phyloP scores from a whole-genome alignment of 768 basidiomycete genomes.

The Russula compacta region DNA sequence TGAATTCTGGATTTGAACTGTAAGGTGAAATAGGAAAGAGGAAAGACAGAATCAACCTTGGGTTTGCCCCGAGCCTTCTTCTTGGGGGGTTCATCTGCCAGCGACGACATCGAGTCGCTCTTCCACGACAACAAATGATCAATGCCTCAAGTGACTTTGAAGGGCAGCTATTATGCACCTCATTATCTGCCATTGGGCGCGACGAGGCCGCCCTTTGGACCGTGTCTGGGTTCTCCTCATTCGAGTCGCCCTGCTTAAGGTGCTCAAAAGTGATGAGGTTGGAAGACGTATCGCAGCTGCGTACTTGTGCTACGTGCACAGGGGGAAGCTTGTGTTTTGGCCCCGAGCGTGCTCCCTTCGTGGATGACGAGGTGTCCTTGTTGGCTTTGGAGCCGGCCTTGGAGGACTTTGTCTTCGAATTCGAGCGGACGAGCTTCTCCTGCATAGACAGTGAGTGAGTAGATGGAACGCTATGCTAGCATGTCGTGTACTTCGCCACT shows the following conservation, averaged over 20 bases:
- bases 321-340: constrained; percentile 8
- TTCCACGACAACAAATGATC: constrained; percentile 20
- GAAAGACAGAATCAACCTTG: constrained; percentile 24
- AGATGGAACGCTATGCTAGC: neutral
- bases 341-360: neutral
- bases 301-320: neutral
- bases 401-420: neutral
- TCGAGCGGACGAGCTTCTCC: neutral
- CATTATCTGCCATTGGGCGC: neutral
- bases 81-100: constrained; percentile 49
- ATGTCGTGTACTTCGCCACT: neutral
- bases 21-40: neutral
- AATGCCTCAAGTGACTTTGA: neutral
- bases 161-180: neutral
- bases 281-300: neutral
- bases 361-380: neutral
- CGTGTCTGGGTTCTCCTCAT: neutral
- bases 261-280: neutral
- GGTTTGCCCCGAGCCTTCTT: constrained; percentile 32
- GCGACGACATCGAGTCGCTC: constrained; percentile 54
- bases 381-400: neutral
- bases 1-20: neutral
- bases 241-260: constrained; percentile 1
- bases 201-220: neutral
- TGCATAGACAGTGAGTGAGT: neutral